Base-by-base conservation (phyloP, 805 yeast genomes). In the Saccharomycopsis sp. region DNA sequence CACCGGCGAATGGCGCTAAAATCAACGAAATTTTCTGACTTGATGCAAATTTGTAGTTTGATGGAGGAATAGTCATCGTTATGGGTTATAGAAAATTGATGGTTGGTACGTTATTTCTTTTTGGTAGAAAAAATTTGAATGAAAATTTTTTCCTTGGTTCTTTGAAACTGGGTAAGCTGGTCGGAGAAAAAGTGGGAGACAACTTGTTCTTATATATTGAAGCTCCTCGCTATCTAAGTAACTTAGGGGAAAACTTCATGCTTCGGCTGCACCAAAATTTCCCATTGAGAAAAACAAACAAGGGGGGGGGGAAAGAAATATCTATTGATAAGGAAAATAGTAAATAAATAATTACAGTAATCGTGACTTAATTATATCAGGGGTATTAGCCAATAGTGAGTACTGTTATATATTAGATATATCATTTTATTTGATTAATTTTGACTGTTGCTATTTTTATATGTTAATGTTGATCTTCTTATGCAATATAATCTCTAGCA, bases 1-100 rank as follows among this genome's bases (percentile, higher is more conserved):
- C 98, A 20, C 97, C 97, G 29, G 88, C 77, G 64, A 90, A 93
- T 42, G 97, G 97, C 0, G 96, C 97, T 16, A 81, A 70, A 49
- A 93, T 76, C 43, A 90, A 67, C n/a, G 87, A 74, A 29, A 79
- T 75, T 42, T 74, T 68, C 55, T 70, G 77, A 40, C 67, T 58
- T 40, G 75, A 70, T 56, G 73, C 74, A 58, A 68, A 78, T 50
- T 77, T 75, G 69, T 70, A 83, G 22, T 42, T 19, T 14, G 13
- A 21, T n/a, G 52, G 50, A 27, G 50, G 36, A 32, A 46, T 41
- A 36, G 40, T 41, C n/a, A n/a, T n/a, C n/a, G 16, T 26, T 16
- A 17, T 33, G 20, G n/a, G 37, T 8, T 9, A 17, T 14, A 33
- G 16, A 11, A 33, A 17, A 11, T 33, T 8, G 16, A 17, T 11